Evolutionary conservation across 2,329 filamentous ascomycete genomes (phyloP), one percentile per base, ranked within the genome.

Genomic region (Botrytis elliptica): DNA sequence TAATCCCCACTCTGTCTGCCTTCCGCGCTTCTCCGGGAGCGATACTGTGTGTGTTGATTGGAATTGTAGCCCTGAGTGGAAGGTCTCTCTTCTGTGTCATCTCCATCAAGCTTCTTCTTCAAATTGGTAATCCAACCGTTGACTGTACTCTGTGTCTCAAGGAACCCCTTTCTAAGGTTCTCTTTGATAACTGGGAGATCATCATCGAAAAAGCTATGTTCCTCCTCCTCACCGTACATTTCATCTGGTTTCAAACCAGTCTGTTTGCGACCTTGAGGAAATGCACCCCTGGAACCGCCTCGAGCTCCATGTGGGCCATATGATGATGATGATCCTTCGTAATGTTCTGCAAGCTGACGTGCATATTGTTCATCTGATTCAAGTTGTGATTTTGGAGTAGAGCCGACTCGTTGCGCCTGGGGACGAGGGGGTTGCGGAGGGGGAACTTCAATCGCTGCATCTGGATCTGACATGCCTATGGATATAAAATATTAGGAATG

Each of bases 191-290:
- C 90, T 1, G 96, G 95, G 22, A 99, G 88, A 78, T 99, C 96
- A 79, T 99, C 96, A 79, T 99, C 96, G 78, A 98, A 89, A 83
- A 99, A 99, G 85, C 90, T 98, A 80, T 92, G 92, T 79, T 97
- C 94, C 64, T 88, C 89, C 66, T 88, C 89, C 68, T 93, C 91
- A 22, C 90, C 90, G 55, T 90, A 77, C 57, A 79, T 78, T 59
- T 85, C 83, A 78, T 88, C 87, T 71, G 87, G 86, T 76, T 86
- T 86, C 66, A 88, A 81, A 49, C 86, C 86, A n/a, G 85, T 86
- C 86, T 84, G 86, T 78, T 81, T 82, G 80, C 80, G 84, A 79
- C 83, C 84, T 77, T 79, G 80, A 77, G 42, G 79, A 70, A 75
- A 72, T 63, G 36, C 44, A 67, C 74, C 83, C 79, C 80, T 77